phyloP scores from a whole-genome alignment of 2,329 filamentous ascomycete species.

The Diplodia corticola region DNA sequence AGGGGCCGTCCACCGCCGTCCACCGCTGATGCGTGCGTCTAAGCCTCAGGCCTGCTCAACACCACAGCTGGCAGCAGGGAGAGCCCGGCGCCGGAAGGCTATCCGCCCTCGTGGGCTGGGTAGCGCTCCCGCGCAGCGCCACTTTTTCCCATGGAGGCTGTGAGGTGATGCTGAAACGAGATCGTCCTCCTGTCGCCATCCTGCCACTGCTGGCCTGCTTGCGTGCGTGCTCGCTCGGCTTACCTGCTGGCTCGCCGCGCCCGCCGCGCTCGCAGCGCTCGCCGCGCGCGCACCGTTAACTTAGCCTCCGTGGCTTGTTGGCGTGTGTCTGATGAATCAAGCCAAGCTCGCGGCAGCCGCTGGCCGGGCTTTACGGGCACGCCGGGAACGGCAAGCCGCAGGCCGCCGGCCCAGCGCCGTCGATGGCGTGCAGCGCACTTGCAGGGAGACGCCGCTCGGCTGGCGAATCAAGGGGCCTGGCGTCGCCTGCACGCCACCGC shows the following conservation, averaged over 20 bases:
- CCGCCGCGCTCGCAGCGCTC: too few relatives aligned
- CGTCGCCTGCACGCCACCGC: background rate
- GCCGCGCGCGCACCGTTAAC: background rate
- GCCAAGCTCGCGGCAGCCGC: background rate
- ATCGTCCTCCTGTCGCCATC: background rate
- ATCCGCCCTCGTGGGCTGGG: background rate
- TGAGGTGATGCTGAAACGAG: background rate
- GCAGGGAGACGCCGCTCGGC: background rate
- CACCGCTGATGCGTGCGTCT: background rate
- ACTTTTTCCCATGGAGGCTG: background rate
- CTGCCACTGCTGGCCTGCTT: background rate
- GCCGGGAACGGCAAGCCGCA: constrained; percentile 7
- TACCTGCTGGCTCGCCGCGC: constrained; percentile 15
- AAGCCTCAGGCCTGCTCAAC: constrained; percentile 5
- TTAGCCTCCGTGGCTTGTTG: constrained; percentile 1
- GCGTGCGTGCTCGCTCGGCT: constrained; percentile 3
- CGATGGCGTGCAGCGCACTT: constrained; percentile 8
- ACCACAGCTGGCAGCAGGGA: background rate
- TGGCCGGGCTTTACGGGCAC: background rate
- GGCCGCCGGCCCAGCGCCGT: background rate
- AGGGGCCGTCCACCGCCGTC: background rate
- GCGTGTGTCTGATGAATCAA: background rate
- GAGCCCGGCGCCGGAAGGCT: constrained; percentile 1
- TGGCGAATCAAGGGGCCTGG: constrained; percentile 12
- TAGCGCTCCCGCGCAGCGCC: constrained; percentile 11